These are phyloP conservation scores for Aspergillus caelatus DNA, from an alignment of 2,329 filamentous ascomycete species.

Conservation along the genomic window DNA sequence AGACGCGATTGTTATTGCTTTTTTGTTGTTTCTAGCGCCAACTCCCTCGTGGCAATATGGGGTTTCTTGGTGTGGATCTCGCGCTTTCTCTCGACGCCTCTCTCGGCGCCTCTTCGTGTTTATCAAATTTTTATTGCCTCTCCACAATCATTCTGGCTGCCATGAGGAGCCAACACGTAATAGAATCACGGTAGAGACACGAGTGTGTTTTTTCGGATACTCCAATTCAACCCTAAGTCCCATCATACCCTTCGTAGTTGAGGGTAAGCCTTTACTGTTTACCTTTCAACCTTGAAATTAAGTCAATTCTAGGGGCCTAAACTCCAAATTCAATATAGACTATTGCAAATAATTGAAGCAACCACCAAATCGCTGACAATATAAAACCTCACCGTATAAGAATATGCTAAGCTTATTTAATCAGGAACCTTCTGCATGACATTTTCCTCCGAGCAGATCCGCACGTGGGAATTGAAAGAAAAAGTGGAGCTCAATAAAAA, in stretches of 20 bases:
- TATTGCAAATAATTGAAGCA: not conserved
- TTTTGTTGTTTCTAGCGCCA: not conserved
- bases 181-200: not conserved
- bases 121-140: not conserved
- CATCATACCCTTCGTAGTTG: not conserved
- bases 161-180: not conserved
- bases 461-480: not conserved
- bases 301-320: not conserved
- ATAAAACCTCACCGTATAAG: not conserved
- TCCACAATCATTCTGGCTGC: not conserved
- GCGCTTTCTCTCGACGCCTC: not conserved
- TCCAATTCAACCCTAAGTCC: not conserved
- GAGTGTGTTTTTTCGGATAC: not conserved
- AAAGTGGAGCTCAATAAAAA: not conserved
- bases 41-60: not conserved
- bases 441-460: not conserved
- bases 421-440: not conserved
- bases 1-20: not conserved
- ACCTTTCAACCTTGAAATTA: not conserved
- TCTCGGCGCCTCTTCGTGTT: not conserved
- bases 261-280: not conserved
- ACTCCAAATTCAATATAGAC: too few species aligned
- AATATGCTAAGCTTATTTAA: not conserved
- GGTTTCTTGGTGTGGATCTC: not conserved
- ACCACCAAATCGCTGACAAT: not conserved